These are phyloP conservation scores for Blastocystis sp. DNA, from an alignment of 352 stramenopile species.

Conservation along the genomic window DNA sequence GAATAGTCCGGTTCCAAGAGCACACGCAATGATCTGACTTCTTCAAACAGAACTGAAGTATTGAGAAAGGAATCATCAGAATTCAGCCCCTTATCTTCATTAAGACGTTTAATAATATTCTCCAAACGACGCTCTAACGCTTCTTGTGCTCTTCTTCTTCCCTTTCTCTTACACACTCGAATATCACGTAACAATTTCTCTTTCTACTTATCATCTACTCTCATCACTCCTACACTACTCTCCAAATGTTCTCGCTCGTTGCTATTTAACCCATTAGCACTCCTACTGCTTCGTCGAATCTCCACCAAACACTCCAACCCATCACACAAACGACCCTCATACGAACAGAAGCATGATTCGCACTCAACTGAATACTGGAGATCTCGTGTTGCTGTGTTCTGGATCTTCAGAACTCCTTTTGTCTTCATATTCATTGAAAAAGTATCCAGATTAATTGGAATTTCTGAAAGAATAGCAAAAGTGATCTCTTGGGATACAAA, in stretches of 20 bases:
- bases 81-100: neutral
- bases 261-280: neutral
- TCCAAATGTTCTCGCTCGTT: slow-evolving; percentile 57
- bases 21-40: neutral
- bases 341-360: neutral
- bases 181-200: slow-evolving; percentile 57
- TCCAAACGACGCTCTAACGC: slow-evolving; percentile 12
- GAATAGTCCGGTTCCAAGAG: slow-evolving; percentile 31
- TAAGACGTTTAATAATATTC: slow-evolving; percentile 32
- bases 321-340: neutral
- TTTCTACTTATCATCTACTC: neutral
- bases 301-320: slow-evolving; percentile 2
- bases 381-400: slow-evolving; percentile 30
- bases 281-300: neutral
- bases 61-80: neutral
- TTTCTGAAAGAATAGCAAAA: neutral
- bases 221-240: neutral
- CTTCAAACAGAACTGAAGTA: neutral
- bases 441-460: slow-evolving; percentile 9
- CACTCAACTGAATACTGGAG: neutral
- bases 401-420: slow-evolving; percentile 22
- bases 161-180: slow-evolving; percentile 53
- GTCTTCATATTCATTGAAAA: neutral
- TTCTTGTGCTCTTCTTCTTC: slow-evolving; percentile 26
- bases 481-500: slow-evolving; percentile 9